Evolutionary conservation across 139 green algal genomes (phyloP).

Genomic region (Coelastrella sp.): DNA sequence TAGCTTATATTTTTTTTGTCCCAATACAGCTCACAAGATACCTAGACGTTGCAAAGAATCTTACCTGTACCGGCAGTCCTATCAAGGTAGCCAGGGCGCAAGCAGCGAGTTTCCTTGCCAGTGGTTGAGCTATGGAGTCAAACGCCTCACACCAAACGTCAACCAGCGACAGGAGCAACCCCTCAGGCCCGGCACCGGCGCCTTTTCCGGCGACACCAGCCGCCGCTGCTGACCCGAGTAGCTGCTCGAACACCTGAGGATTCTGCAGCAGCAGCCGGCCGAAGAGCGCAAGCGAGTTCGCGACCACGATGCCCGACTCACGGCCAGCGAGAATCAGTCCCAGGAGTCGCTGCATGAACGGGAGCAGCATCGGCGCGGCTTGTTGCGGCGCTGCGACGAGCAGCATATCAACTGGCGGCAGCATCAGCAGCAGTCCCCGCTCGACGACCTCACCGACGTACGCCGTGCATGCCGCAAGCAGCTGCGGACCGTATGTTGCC

Average conservation of each 20-base stretch:
- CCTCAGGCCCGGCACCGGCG: slow-evolving; percentile 6
- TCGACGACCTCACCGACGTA: slow-evolving; percentile 65
- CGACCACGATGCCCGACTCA: slow-evolving; percentile 69
- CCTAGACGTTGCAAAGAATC: background rate
- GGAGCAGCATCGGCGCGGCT: slow-evolving; percentile 38
- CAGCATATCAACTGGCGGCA: slow-evolving; percentile 69
- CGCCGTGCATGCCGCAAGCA: slow-evolving; percentile 62
- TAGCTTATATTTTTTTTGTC: too few relatives aligned
- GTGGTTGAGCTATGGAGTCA: slow-evolving; percentile 59
- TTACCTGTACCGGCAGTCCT: slow-evolving; percentile 42
- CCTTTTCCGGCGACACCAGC: slow-evolving; percentile 27
- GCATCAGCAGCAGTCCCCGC: slow-evolving; percentile 71
- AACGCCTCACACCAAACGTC: slow-evolving; percentile 39
- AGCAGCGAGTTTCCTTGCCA: slow-evolving; percentile 77
- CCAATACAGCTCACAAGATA: too few relatives aligned
- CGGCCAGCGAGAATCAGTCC: slow-evolving; percentile 54
- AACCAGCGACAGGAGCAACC: slow-evolving; percentile 19
- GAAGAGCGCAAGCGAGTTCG: slow-evolving; percentile 72
- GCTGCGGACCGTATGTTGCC: slow-evolving; percentile 56
- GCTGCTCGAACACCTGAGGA: slow-evolving; percentile 56
- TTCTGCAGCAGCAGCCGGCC: slow-evolving; percentile 77
- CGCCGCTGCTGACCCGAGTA: slow-evolving; percentile 53
- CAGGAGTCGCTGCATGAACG: slow-evolving; percentile 61
- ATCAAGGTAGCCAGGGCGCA: slow-evolving; percentile 81
- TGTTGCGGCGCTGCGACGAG: slow-evolving; percentile 49